Base-by-base conservation (phyloP, 352 stramenopile species). In the Phytophthora aleatoria region DNA sequence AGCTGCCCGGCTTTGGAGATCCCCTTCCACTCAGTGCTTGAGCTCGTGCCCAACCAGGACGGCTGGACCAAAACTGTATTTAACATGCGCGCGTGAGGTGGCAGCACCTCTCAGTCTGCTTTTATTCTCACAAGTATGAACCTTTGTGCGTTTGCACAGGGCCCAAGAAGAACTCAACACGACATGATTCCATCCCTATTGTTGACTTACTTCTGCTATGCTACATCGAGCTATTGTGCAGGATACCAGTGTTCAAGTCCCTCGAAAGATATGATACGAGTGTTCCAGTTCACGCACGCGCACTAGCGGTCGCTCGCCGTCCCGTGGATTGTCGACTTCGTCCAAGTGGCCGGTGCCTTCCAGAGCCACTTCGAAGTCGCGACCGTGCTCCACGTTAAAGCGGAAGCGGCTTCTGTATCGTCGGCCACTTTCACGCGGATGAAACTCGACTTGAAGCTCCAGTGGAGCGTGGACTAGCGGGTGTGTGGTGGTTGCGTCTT, bases 11-110 rank as follows among this genome's bases (percentile, higher is more conserved):
- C 87, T 41, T 68, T 94, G 50, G 86, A 94, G 66, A 94, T 94
- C 55, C 86, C 86, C 3, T 94, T 94, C 70, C 86, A 94, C 67
- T 88, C 86, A 43, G 86, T 90, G 52, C 76, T 94, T 12, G 86
- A 94, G 68, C 82, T 94, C 56, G 81, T 94, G 66, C 86, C 86
- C 11, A 77, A 81, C 48, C 83, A 92, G 41, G 82, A 92, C 44
- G 79, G 83, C 54, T 94, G 86, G 86, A 94, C 74, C 54, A 91
- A 87, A 59, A 91, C 81, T 59, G 86, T 94, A 77, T 92, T 91
- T 83, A 89, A 91, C 53, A 85, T 94, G 54, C 85, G 81, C 42
- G 77, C 75, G 47, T 30, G 61, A 52, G 47, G 51, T 57, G 51
- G 10, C 44, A 43, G 42, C 47, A 61, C 42, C 38, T 62, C 42